Evolutionary conservation across 106 monocot genomes (phyloP), one percentile per base, ranked within the genome.

Genomic region (Dendrobium nobile): DNA sequence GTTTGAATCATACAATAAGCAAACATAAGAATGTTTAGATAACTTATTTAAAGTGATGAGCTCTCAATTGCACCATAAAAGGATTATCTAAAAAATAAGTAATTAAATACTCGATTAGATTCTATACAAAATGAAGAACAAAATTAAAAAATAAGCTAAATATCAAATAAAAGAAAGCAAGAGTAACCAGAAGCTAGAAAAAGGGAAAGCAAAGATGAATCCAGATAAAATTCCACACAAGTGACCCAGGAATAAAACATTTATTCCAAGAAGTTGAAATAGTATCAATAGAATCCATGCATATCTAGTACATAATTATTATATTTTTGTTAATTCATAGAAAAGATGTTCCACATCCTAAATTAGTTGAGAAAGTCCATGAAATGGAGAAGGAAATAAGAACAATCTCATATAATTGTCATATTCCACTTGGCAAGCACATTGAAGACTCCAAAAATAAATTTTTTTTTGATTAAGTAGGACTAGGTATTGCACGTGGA

Each of bases 401-500:
- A 43, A 80, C 80, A 55, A 87, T 47, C 9, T 61, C 45, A 54
- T 48, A 37, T 73, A 80, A 17, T 68, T 47, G 7, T 51, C 33
- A 19, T 43, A 41, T 92, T 93, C 96, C 88, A 92, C 85, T 92
- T 87, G 10, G 97, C 83, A 82, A 94, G 91, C 77, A 98, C 92
- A 77, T 91, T 94, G 89, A 98, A 98, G 83, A 98, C 92, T 41
- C 97, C 97, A 82, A 98, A 94, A 67, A 98, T 89, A 89, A n/a
- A n/a, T n/a, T n/a, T n/a, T n/a, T n/a, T n/a, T n/a, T n/a, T n/a
- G n/a, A n/a, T 31, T 31, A 31, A 1, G 1, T 31, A 31, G 31
- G 31, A 31, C 1, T 31, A 31, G 31, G 31, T 31, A 31, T 1
- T 31, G 31, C 1, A 31, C 1, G 31, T 31, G 31, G 31, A 0